These are phyloP conservation scores for Suillus occidentalis DNA, from an alignment of 768 basidiomycete genomes.

Conservation along the genomic window DNA sequence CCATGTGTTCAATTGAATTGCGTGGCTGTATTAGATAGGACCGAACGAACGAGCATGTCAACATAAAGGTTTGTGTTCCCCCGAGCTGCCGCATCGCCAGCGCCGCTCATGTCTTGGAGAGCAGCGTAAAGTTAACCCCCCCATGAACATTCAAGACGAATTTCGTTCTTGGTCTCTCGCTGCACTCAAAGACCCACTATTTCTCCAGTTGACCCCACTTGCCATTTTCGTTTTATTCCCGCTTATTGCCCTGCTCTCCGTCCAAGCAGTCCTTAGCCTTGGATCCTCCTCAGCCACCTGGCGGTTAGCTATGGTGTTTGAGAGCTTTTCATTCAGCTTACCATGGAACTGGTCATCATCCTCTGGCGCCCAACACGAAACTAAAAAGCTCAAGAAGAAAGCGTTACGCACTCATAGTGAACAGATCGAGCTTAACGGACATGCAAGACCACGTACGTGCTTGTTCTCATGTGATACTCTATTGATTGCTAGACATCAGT, in stretches of 20 bases:
- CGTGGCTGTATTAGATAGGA: neutral
- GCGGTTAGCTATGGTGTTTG: constrained; percentile 52
- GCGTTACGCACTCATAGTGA: constrained; percentile 53
- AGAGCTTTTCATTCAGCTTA: constrained; percentile 51
- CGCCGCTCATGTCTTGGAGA: constrained; percentile 29
- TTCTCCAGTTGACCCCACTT: constrained; percentile 61
- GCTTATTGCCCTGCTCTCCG: constrained; percentile 31
- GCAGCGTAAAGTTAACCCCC: constrained; percentile 26
- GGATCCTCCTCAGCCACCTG: constrained; percentile 27
- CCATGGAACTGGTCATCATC: constrained; percentile 64
- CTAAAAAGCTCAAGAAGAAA: constrained; percentile 51
- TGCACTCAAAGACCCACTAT: constrained; percentile 37
- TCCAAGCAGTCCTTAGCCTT: constrained; percentile 31
- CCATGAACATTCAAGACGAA: constrained; percentile 48
- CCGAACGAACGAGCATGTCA: neutral
- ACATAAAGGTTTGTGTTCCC: constrained; percentile 6
- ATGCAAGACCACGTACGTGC: constrained; percentile 30
- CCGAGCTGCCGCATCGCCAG: constrained; percentile 12
- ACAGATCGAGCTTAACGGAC: constrained; percentile 48
- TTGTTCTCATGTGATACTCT: neutral
- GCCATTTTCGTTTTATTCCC: constrained; percentile 49
- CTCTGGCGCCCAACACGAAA: constrained; percentile 28
- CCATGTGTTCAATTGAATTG: constrained; percentile 44
- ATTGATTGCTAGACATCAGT: constrained; percentile 5
- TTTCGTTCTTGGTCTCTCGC: constrained; percentile 39